Evolutionary conservation across 768 basidiomycete genomes (phyloP), one percentile per base, ranked within the genome.

Genomic region (Cantharellus anzutake): DNA sequence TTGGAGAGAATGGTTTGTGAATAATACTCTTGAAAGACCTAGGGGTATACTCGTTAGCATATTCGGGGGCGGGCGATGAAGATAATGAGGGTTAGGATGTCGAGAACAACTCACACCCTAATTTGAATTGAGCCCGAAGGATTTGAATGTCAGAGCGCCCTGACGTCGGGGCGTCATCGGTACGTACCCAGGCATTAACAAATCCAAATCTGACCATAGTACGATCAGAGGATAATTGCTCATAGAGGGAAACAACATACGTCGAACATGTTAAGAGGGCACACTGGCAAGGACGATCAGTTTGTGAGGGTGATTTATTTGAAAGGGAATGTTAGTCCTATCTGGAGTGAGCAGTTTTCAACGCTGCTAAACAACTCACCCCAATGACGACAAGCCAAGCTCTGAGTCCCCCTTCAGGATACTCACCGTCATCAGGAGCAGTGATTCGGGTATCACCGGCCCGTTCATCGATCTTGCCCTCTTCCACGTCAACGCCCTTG

Each of bases 21-120:
- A 63, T 88, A 86, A 66, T 84, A 83, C 4, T 74, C 75, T 73
- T 88, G 86, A 66, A 86, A 86, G 34, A 80, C 74, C 83, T 86
- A 57, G 20, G 20, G 20, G 20, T 29, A 11, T 35, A 55, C 34
- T 14, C 52, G 14, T 14, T 38, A 11, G 35, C 1, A 11, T 14
- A 35, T 11, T 55, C 0, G 2, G 52, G 2, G 38, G 51, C 2
- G 41, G 2, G 50, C 41, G 4, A 61, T 41, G 4, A 5, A 29
- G 20, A 29, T 61, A 3, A 14, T 35, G n/a, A 41, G 40, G 55
- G 34, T 58, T 4, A 20, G 2, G n/a, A 39, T 34, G 48, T 37
- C 2, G 41, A 14, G 5, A 4, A 3, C 14, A 2, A 37, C 60
- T 37, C 56, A 61, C 60, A 62, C 61, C 60, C 61, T 61, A 34